phyloP scores from a whole-genome alignment of 2,329 filamentous ascomycete species.

The Arthrobotrys conoides region DNA sequence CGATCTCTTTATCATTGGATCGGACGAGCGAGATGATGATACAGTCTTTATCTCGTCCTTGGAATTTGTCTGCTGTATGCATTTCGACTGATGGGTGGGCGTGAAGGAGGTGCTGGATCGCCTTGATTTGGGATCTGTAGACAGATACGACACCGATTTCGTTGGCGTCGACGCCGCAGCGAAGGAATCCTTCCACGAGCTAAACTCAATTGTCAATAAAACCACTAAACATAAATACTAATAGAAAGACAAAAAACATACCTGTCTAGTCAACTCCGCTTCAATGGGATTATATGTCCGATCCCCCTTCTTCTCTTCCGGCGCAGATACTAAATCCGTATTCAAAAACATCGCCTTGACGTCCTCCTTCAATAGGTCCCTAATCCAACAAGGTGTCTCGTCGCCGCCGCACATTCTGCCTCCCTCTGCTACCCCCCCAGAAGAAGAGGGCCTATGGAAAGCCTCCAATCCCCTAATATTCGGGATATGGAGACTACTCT shows the following conservation, averaged over 20 bases:
- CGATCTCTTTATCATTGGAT: constrained; percentile 82
- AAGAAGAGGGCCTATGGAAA: constrained; percentile 57
- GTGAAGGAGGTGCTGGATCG: constrained; percentile 80
- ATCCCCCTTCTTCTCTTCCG: constrained; percentile 83
- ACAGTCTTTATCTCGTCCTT: constrained; percentile 95
- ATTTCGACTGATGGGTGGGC: constrained; percentile 81
- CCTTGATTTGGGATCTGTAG: constrained; percentile 87
- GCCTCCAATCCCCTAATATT: constrained; percentile 74
- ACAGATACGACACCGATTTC: constrained; percentile 97
- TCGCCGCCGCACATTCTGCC: constrained; percentile 29
- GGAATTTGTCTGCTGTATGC: constrained; percentile 96
- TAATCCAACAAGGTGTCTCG: constrained; percentile 62
- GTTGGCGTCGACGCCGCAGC: constrained; percentile 78
- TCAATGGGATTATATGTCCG: constrained; percentile 92
- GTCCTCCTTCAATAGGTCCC: constrained; percentile 62
- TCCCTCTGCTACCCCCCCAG: not conserved
- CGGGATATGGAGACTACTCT: constrained; percentile 77
- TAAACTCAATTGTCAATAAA: constrained; percentile 68
- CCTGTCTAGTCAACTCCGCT: constrained; percentile 69
- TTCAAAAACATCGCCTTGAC: constrained; percentile 87
- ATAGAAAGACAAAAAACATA: constrained; percentile 15
- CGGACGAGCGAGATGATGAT: constrained; percentile 89
- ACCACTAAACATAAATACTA: not conserved
- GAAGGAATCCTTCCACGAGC: constrained; percentile 83
- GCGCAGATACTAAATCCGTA: constrained; percentile 80